Evolutionary conservation across 768 basidiomycete species (phyloP).

Genomic region (Hemileccinum impolitum): DNA sequence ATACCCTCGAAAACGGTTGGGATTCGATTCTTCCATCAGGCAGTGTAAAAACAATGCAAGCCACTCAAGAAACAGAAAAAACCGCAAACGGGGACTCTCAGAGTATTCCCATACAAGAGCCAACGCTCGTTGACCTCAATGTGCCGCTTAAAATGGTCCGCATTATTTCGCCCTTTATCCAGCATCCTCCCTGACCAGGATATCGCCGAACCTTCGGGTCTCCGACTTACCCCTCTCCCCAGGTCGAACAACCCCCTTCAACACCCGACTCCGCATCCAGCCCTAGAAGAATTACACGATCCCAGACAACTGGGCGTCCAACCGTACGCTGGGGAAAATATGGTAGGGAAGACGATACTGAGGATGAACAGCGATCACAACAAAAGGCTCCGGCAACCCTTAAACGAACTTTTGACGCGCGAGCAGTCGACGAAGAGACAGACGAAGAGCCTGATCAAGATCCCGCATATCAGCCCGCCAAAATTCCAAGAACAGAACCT

Average conservation of each 20-base stretch:
- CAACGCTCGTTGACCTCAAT: slow-evolving; percentile 25
- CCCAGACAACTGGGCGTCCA: slow-evolving; percentile 33
- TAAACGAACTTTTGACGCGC: slow-evolving; percentile 34
- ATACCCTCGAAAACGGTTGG: background rate
- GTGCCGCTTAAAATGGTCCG: slow-evolving; percentile 29
- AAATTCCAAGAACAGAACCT: slow-evolving; percentile 29
- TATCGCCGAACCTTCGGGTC: slow-evolving; percentile 29
- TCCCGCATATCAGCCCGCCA: slow-evolving; percentile 16
- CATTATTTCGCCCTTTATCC: slow-evolving; percentile 29
- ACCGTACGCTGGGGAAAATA: slow-evolving; percentile 34
- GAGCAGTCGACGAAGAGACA: slow-evolving; percentile 34
- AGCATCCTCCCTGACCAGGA: slow-evolving; percentile 24
- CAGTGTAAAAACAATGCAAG: slow-evolving; percentile 33
- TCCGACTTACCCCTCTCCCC: slow-evolving; percentile 17
- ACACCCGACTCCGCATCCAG: slow-evolving; percentile 25
- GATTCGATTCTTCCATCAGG: slow-evolving; percentile 29
- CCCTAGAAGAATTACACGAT: slow-evolving; percentile 31
- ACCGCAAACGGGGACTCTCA: slow-evolving; percentile 6
- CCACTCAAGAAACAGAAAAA: slow-evolving; percentile 23
- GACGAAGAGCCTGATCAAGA: slow-evolving; percentile 30
- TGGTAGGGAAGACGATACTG: slow-evolving; percentile 28
- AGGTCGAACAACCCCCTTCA: slow-evolving; percentile 21
- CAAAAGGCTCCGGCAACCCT: slow-evolving; percentile 21
- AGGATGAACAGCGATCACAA: slow-evolving; percentile 18
- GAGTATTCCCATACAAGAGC: slow-evolving; percentile 15